A percentile compares a stretch with the other conserved stretches of the same genome.
Conservation (phyloP, 2,329 filamentous ascomycete genomes). For the Gaeumannomyces sp. region DNA sequence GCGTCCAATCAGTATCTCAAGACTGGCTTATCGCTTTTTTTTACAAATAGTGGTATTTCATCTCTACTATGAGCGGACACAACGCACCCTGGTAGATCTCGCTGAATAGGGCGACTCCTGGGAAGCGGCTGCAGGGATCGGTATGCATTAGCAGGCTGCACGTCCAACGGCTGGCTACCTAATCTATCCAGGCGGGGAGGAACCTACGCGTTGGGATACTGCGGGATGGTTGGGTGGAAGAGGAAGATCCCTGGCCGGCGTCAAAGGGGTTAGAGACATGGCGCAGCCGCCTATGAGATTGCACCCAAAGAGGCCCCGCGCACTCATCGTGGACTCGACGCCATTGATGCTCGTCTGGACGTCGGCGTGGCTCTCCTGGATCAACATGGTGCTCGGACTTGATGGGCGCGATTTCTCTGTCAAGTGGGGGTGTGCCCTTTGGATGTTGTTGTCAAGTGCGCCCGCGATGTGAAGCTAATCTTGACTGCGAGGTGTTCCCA, state of each 20-base stretch:
- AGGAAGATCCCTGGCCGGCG: conserved; percentile 68
- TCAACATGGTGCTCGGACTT: conserved; percentile 36
- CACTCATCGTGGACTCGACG: conserved; percentile 49
- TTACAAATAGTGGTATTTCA: too few species aligned
- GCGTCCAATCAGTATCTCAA: conserved; percentile 2
- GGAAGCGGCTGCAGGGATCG: conserved; percentile 55
- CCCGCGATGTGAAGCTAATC: not conserved
- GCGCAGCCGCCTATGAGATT: too few species aligned
- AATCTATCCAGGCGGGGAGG: not conserved
- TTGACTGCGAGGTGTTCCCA: not conserved
- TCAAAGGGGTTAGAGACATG: not conserved
- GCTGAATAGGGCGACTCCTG: conserved; percentile 81
- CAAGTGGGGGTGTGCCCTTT: not conserved
- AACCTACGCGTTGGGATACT: conserved; percentile 75
- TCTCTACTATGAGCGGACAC: too few species aligned
- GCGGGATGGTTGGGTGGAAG: conserved; percentile 78
- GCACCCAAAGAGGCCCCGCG: not conserved
- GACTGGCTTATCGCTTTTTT: too few species aligned
- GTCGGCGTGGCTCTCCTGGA: conserved; percentile 47
- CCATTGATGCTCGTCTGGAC: conserved; percentile 45
- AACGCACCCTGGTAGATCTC: conserved; percentile 87
- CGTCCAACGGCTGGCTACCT: not conserved
- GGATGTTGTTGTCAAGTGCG: not conserved
- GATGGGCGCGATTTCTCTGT: conserved; percentile 4
- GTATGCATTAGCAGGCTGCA: conserved; percentile 1